Evolutionary conservation across 805 yeast genomes (phyloP).

Genomic region (Schwanniomyces pseudopolymorphus): DNA sequence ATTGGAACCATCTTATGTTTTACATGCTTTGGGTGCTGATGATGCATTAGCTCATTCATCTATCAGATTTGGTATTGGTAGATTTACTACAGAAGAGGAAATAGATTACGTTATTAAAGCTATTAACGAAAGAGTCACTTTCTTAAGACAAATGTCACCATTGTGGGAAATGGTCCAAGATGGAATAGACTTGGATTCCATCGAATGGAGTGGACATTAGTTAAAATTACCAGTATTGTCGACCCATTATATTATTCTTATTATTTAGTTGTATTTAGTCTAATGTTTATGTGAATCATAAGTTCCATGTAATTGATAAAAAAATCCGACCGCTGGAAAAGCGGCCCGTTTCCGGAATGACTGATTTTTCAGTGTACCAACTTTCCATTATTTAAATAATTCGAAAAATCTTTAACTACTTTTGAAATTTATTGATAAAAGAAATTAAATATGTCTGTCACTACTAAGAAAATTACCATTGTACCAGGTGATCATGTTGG

Average conservation of each 20-base stretch:
- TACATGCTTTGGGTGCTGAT: constrained; percentile 96
- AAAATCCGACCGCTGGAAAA: neutral
- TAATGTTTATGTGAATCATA: neutral
- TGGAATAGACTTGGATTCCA: constrained; percentile 89
- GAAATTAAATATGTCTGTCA: constrained; percentile 2
- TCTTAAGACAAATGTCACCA: constrained; percentile 89
- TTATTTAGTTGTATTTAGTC: constrained; percentile 1
- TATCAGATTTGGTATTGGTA: constrained; percentile 93
- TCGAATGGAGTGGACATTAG: constrained; percentile 98
- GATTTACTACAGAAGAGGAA: constrained; percentile 96
- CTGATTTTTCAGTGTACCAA: neutral
- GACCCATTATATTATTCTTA: neutral
- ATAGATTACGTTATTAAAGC: constrained; percentile 91
- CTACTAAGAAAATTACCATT: constrained; percentile 71
- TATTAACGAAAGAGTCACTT: constrained; percentile 83
- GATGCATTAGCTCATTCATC: constrained; percentile 99
- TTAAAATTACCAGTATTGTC: neutral
- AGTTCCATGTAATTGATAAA: too few relatives aligned
- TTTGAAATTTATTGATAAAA: neutral
- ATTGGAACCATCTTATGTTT: constrained; percentile 93
- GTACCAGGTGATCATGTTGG: constrained; percentile 98
- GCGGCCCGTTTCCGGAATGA: constrained; percentile 2
- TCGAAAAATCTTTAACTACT: neutral
- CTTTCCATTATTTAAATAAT: neutral
- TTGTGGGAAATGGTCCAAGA: constrained; percentile 99